phyloP scores from a whole-genome alignment of 176 grass and related monocot species.

The Echinochloa phyllopogon region DNA sequence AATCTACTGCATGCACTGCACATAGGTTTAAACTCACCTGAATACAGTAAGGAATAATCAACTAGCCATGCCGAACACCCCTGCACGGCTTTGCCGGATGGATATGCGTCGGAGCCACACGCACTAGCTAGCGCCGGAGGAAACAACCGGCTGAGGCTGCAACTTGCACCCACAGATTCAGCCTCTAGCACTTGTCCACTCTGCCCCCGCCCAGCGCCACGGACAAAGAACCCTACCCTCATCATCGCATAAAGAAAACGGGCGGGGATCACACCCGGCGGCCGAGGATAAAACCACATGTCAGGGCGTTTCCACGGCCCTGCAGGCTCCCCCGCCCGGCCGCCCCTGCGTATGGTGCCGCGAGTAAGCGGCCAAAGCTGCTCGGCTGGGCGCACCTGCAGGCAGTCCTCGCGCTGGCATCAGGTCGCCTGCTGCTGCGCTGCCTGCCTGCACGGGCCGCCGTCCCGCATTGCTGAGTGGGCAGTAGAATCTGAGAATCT shows the following conservation, averaged over 20 bases:
- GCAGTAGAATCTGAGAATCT: neutral
- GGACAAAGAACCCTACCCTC: conserved; percentile 27
- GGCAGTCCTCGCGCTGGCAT: conserved; percentile 27
- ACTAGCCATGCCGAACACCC: neutral
- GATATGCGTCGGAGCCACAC: conserved; percentile 20
- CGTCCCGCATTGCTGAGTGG: neutral
- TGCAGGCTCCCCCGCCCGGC: too few relatives aligned
- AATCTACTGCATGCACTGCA: too few relatives aligned
- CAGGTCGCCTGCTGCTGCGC: neutral
- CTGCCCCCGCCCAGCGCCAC: conserved; percentile 8
- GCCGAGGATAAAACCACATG: conserved; percentile 37
- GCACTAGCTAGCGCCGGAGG: neutral
- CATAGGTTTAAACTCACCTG: neutral
- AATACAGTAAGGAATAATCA: neutral
- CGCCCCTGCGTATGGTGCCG: conserved; percentile 16
- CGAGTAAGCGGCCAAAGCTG: conserved; percentile 29
- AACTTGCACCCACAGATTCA: conserved; percentile 65
- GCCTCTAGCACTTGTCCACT: conserved; percentile 46
- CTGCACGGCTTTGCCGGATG: conserved; percentile 9
- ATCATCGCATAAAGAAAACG: neutral
- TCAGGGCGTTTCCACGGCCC: conserved; percentile 40
- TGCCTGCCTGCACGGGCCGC: neutral
- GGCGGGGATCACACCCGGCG: neutral
- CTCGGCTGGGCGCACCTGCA: conserved; percentile 31
- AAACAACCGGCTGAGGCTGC: conserved; percentile 41